Conservation (phyloP, 805 yeast genomes). For the Candida arabinofermentans region DNA sequence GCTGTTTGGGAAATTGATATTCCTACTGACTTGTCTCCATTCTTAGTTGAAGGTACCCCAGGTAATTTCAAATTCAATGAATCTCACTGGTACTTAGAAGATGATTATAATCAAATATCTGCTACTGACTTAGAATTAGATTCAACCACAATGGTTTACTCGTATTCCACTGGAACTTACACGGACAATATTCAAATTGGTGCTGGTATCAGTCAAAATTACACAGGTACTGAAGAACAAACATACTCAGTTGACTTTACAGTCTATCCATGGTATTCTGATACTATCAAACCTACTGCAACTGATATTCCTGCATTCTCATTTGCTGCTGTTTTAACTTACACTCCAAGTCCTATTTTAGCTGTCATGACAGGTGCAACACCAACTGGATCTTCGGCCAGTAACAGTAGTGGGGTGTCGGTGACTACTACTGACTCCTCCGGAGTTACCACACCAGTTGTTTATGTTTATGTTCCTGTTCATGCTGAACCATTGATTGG, state of each 20-base stretch:
- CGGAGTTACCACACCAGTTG: background rate
- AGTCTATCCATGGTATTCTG: background rate
- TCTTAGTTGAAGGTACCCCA: background rate
- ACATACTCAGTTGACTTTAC: background rate
- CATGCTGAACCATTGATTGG: background rate
- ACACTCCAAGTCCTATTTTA: background rate
- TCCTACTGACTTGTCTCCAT: slow-evolving; percentile 2
- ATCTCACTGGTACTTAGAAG: background rate
- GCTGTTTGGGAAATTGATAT: slow-evolving; percentile 4
- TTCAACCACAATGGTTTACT: background rate
- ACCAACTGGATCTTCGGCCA: too few relatives aligned
- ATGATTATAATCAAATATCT: background rate
- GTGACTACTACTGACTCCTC: background rate
- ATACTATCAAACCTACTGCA: too few relatives aligned
- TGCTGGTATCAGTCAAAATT: background rate
- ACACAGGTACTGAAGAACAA: background rate
- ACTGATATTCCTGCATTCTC: too few relatives aligned
- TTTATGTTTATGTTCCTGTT: background rate
- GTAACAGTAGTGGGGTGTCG: too few relatives aligned
- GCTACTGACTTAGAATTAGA: background rate
- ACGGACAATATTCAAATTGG: background rate
- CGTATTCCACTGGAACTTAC: background rate
- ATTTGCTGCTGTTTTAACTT: background rate
- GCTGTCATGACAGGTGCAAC: background rate
- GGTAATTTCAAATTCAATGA: background rate